Percentiles rank a stretch among this genome's conserved stretches.
These are phyloP conservation scores for Pseudogymnoascus sp. DNA, from an alignment of 2,329 filamentous ascomycete species.

Conservation along the genomic window DNA sequence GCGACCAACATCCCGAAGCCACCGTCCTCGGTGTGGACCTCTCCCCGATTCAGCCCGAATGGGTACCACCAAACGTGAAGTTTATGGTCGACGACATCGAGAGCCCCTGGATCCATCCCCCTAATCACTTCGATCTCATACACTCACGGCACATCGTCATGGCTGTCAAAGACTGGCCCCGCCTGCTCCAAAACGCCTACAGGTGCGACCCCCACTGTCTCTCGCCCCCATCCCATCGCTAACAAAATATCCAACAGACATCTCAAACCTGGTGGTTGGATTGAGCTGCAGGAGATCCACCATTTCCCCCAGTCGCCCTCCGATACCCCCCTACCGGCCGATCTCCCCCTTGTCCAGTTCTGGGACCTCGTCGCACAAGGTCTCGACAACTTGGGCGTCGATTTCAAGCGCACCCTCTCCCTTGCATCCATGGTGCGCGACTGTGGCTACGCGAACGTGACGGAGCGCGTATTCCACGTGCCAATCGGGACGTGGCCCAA, in stretches of 20 bases:
- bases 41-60: conserved; percentile 34
- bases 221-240: conserved; percentile 8
- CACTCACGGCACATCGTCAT: conserved; percentile 52
- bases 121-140: conserved; percentile 53
- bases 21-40: conserved; percentile 32
- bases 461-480: conserved; percentile 43
- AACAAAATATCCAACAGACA: conserved; percentile 32
- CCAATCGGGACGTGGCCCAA: conserved; percentile 50
- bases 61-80: conserved; percentile 49
- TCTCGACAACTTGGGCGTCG: conserved; percentile 39
- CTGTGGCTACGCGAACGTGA: conserved; percentile 47
- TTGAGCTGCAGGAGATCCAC: conserved; percentile 49
- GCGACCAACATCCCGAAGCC: conserved; percentile 19
- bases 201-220: conserved; percentile 33
- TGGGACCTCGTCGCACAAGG: conserved; percentile 42
- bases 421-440: conserved; percentile 42
- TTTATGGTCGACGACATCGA: conserved; percentile 55
- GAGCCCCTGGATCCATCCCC: conserved; percentile 47
- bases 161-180: conserved; percentile 50
- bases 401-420: conserved; percentile 38
- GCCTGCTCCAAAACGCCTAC: conserved; percentile 39
- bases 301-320: conserved; percentile 40
- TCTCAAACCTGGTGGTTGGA: conserved; percentile 48
- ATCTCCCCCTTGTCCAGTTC: conserved; percentile 40
- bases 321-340: conserved; percentile 33